Evolutionary conservation across 1,139 yeast species (phyloP).

Genomic region (Wickerhamomyces sp.): DNA sequence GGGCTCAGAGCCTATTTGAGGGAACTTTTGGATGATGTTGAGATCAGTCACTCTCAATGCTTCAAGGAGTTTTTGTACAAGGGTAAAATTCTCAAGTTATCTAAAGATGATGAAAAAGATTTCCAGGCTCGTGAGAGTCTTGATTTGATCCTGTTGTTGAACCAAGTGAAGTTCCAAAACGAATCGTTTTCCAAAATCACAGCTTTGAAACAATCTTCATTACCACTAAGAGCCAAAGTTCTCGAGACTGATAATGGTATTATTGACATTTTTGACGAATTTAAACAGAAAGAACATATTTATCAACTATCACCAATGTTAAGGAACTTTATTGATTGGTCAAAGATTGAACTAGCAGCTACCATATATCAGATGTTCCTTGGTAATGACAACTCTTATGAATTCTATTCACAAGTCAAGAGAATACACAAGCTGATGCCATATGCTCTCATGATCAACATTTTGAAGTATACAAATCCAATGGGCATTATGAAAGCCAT

Average conservation of each 20-base stretch:
- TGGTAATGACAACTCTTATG: slow-evolving; percentile 76
- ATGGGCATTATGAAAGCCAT: slow-evolving; percentile 73
- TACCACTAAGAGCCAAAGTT: slow-evolving; percentile 27
- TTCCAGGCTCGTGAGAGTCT: slow-evolving; percentile 49
- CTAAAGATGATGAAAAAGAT: slow-evolving; percentile 47
- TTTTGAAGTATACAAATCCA: slow-evolving; percentile 79
- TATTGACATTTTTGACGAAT: slow-evolving; percentile 36
- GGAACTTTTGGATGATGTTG: slow-evolving; percentile 46
- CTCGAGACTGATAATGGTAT: slow-evolving; percentile 29
- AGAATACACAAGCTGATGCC: slow-evolving; percentile 75
- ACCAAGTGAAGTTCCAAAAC: slow-evolving; percentile 70
- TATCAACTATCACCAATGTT: slow-evolving; percentile 63
- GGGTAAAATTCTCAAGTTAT: slow-evolving; percentile 30
- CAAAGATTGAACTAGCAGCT: slow-evolving; percentile 76
- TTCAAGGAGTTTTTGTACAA: slow-evolving; percentile 49
- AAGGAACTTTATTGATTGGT: slow-evolving; percentile 71
- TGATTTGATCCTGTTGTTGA: slow-evolving; percentile 54
- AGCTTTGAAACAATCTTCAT: slow-evolving; percentile 28
- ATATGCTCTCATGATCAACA: slow-evolving; percentile 66
- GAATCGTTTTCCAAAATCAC: slow-evolving; percentile 42
- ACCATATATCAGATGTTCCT: slow-evolving; percentile 74
- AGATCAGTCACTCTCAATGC: slow-evolving; percentile 46
- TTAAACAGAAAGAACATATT: slow-evolving; percentile 50
- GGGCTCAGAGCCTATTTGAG: slow-evolving; percentile 70
- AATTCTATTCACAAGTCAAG: slow-evolving; percentile 60